phyloP scores from a whole-genome alignment of 805 yeast species.

The Barnettozyma vustinii region DNA sequence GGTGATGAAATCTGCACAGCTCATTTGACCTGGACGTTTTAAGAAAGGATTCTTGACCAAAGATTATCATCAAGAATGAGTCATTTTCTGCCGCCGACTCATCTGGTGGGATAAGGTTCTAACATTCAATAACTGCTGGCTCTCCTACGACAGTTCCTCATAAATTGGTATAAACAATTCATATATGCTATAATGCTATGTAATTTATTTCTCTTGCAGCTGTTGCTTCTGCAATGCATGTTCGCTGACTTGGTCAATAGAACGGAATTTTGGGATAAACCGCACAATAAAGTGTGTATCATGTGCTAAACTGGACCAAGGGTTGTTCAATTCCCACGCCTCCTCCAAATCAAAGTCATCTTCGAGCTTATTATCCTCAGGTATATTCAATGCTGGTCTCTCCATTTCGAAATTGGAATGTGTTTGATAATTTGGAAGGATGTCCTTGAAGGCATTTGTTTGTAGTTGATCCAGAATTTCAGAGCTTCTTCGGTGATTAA shows the following conservation, averaged over 20 bases:
- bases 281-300: constrained; percentile 22
- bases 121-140: no score
- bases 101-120: no score
- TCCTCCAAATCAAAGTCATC: constrained; percentile 22
- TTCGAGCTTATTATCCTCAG: constrained; percentile 18
- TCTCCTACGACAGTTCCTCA: no score
- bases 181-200: not conserved
- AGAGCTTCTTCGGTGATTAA: constrained; percentile 16
- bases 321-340: constrained; percentile 24
- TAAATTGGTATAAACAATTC: not conserved
- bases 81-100: no score
- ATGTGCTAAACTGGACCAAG: constrained; percentile 20
- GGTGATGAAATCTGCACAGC: no score
- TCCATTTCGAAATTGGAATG: constrained; percentile 7
- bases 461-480: constrained; percentile 18
- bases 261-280: constrained; percentile 21
- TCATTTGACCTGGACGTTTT: no score
- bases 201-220: not conserved
- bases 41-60: no score
- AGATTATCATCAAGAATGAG: no score
- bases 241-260: constrained; percentile 9
- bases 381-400: constrained; percentile 10
- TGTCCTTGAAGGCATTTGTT: constrained; percentile 13
- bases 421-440: constrained; percentile 16
- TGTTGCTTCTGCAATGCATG: not conserved